Percentiles rank a stretch among this genome's conserved stretches.
Evolutionary conservation across 768 basidiomycete species (phyloP).

Genomic region (Calocera cornea): DNA sequence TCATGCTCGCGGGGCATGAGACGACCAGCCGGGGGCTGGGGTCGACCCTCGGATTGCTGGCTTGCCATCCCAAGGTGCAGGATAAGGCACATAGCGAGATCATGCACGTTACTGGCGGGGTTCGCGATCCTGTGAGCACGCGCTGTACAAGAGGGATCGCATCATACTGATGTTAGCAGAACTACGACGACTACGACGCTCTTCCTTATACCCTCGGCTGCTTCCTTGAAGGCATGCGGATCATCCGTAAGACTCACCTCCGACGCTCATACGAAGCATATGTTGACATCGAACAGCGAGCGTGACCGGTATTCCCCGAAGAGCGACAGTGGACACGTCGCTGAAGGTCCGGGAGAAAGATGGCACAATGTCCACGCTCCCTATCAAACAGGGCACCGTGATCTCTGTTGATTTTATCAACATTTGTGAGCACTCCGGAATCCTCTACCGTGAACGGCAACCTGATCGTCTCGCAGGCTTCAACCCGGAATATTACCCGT

Average conservation of each 20-base stretch:
- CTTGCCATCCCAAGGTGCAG: slow-evolving; percentile 22
- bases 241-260: slow-evolving; percentile 22
- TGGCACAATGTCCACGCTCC: slow-evolving; percentile 6
- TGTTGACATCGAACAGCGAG: background rate
- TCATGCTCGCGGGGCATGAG: slow-evolving; percentile 19
- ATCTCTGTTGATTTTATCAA: background rate
- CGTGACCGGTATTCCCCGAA: slow-evolving; percentile 19
- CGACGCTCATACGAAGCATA: background rate
- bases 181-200: slow-evolving; percentile 20
- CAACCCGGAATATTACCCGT: slow-evolving; percentile 38
- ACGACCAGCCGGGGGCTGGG: slow-evolving; percentile 26
- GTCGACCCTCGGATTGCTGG: slow-evolving; percentile 24
- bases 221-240: slow-evolving; percentile 23
- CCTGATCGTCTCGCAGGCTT: slow-evolving; percentile 28
- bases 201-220: slow-evolving; percentile 24
- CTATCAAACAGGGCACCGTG: background rate
- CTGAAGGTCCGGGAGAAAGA: slow-evolving; percentile 16
- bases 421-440: slow-evolving; percentile 12
- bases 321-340: slow-evolving; percentile 20
- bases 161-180: slow-evolving; percentile 8
- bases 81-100: slow-evolving; percentile 25
- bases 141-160: background rate
- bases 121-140: slow-evolving; percentile 16
- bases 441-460: background rate
- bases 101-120: slow-evolving; percentile 15